These are phyloP conservation scores for Fomitopsis pulvina DNA, from an alignment of 768 basidiomycete species.

Conservation along the genomic window DNA sequence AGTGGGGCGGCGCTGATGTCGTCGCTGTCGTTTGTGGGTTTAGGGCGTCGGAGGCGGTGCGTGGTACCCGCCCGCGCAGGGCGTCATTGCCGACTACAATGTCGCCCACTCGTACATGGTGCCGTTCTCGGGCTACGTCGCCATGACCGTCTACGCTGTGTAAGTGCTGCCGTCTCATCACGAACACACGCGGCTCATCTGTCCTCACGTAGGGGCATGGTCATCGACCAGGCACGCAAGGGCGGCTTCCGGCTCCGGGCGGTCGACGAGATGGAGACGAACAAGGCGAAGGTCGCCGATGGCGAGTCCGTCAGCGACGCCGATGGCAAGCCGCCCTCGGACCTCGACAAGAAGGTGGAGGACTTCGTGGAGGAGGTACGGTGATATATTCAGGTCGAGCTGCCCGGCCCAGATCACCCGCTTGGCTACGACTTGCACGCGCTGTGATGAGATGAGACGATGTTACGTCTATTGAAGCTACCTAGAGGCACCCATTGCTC, in stretches of 20 bases:
- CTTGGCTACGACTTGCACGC: too few relatives aligned
- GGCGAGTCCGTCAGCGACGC: slow-evolving; percentile 1
- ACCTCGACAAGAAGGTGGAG: slow-evolving; percentile 16
- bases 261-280: slow-evolving; percentile 33
- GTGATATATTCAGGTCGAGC: not conserved
- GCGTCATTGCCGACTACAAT: slow-evolving; percentile 42
- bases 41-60: slow-evolving; percentile 59
- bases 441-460: too few relatives aligned
- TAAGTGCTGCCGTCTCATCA: slow-evolving; percentile 26
- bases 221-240: slow-evolving; percentile 42
- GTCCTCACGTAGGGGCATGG: slow-evolving; percentile 38
- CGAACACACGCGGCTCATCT: not conserved
- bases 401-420: too few relatives aligned
- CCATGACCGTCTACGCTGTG: slow-evolving; percentile 53
- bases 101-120: slow-evolving; percentile 55
- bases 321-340: slow-evolving; percentile 6
- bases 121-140: slow-evolving; percentile 50
- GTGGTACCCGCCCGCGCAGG: slow-evolving; percentile 64
- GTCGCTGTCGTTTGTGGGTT: not conserved
- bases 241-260: slow-evolving; percentile 45
- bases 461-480: too few relatives aligned
- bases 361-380: slow-evolving; percentile 13
- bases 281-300: slow-evolving; percentile 11
- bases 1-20: not conserved
- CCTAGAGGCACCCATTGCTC: not conserved